Evolutionary conservation across 257 asterid genomes (phyloP).

Genomic region (Nicotiana attenuata): DNA sequence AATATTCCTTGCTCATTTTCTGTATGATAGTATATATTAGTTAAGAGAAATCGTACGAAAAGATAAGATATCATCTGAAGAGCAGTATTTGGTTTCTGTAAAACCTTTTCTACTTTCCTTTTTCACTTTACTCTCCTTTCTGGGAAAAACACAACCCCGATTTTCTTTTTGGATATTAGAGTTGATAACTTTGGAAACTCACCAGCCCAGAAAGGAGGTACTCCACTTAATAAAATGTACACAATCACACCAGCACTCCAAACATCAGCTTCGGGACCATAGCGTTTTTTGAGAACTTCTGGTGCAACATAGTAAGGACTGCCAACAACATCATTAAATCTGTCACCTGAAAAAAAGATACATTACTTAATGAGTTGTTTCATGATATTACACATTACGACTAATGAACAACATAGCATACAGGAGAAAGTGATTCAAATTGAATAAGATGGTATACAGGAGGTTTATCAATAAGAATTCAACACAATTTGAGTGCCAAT

Average conservation of each 20-base stretch:
- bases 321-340: slow-evolving; percentile 79
- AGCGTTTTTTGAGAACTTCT: slow-evolving; percentile 79
- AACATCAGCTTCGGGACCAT: slow-evolving; percentile 93
- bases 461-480: not conserved
- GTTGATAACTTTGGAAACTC: slow-evolving; percentile 19
- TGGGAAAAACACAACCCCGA: not conserved
- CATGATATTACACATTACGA: not conserved
- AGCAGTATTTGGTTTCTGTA: not conserved
- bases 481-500: not conserved
- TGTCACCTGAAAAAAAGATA: slow-evolving; percentile 53
- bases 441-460: not conserved
- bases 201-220: slow-evolving; percentile 99
- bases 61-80: not conserved
- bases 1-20: slow-evolving; percentile 90
- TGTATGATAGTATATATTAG: slow-evolving; percentile 14
- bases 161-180: not conserved
- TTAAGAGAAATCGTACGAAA: not conserved
- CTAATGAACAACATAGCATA: not conserved
- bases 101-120: not conserved
- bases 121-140: not conserved
- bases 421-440: not conserved
- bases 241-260: slow-evolving; percentile 98
- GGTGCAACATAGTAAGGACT: slow-evolving; percentile 99
- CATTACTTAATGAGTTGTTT: not conserved
- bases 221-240: slow-evolving; percentile 90